Conservation (phyloP, 176 grass and related monocot genomes). For the Paspalum vaginatum region DNA sequence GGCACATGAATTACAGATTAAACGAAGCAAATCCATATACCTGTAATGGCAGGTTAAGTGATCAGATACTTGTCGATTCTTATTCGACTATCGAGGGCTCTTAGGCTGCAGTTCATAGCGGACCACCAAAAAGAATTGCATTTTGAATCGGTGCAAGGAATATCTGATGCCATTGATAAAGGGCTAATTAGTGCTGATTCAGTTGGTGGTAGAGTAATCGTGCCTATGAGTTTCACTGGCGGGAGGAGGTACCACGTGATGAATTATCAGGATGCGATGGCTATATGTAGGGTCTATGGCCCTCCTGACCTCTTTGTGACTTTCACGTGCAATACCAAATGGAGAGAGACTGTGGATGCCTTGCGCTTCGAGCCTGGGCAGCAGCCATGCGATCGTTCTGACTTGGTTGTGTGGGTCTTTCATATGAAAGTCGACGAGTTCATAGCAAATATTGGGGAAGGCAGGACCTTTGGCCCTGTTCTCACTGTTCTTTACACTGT, state of each 20-base stretch:
- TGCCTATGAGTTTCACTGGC: neutral
- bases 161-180: neutral
- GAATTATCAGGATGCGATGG: constrained; percentile 28
- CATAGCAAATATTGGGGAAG: neutral
- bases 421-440: constrained; percentile 13
- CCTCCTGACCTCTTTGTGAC: neutral
- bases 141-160: neutral
- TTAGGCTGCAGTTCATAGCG: constrained; percentile 12
- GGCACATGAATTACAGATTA: neutral
- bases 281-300: constrained; percentile 16
- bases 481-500: neutral
- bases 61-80: neutral
- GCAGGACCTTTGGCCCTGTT: neutral
- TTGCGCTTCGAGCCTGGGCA: neutral
- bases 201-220: neutral
- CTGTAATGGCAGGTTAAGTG: neutral
- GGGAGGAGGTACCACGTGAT: neutral
- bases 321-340: constrained; percentile 33
- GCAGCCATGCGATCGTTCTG: neutral
- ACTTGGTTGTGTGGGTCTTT: neutral
- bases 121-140: neutral
- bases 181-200: neutral
- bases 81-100: neutral
- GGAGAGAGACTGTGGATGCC: neutral
- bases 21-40: neutral